Evolutionary conservation across 768 basidiomycete species (phyloP), one percentile per base, ranked within the genome.

Genomic region (Trichaptum fuscoviolaceum): DNA sequence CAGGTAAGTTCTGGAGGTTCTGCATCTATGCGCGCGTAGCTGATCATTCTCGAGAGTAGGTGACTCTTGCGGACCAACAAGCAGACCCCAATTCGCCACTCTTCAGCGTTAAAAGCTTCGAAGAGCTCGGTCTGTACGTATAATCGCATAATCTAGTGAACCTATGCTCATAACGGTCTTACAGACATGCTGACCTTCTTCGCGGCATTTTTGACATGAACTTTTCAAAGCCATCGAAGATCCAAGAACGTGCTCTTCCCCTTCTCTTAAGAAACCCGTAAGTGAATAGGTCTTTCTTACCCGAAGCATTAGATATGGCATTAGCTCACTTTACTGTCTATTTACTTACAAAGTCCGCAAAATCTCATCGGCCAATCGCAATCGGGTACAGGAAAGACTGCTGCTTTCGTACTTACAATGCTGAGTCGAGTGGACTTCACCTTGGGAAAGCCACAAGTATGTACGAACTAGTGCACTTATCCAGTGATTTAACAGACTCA

Each of bases 341-440:
- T 58, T 18, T 65, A 68, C 66, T 58, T 65, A 36, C 69, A n/a
- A 74, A 99, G 96, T n/a, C 91, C 96, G 12, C 90, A 89, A 64
- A 99, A 99, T 78, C 96, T 99, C 91, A 99, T 99, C 74, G 97
- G 95, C 20, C 97, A 99, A 79, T 99, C 96, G 63, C 97, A 99
- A 73, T 99, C 97, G 35, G 97, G 97, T 52, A 99, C 97, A 9
- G 97, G 97, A 62, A 99, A 99, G 81, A 99, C 97, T 1, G 97
- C 97, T 4, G 97, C 97, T 10, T 99, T 99, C 75, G 93, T 95
- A 15, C 82, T 99, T 62, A 96, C 96, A 12, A 99, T 99, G 96
- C 84, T 99, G 18, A 95, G 92, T 74, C 88, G 96, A 57, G 84
- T 99, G 61, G 94, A 98, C 77, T 96, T 90, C 71, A 82, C 85